These are phyloP conservation scores for Heimioporus sp. DNA, from an alignment of 768 basidiomycete genomes.

Conservation along the genomic window DNA sequence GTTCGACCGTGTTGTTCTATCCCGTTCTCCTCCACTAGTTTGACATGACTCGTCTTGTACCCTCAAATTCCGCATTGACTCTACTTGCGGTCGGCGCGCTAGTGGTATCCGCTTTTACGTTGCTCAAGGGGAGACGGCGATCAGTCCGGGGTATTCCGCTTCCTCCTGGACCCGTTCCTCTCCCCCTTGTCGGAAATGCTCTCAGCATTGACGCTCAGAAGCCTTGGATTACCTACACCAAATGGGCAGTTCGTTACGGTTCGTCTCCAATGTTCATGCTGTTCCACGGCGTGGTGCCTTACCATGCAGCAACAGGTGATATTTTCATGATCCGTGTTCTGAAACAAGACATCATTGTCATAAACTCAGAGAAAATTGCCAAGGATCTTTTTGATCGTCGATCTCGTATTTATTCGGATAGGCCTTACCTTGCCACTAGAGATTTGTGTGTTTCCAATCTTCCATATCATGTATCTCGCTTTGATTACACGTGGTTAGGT, in stretches of 20 bases:
- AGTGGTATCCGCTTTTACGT: neutral
- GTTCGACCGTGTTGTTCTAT: too few relatives aligned
- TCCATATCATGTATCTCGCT: neutral
- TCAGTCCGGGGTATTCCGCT: neutral
- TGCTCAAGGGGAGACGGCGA: neutral
- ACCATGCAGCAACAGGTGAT: slow-evolving; percentile 10
- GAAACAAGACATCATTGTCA: slow-evolving; percentile 21
- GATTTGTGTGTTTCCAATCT: slow-evolving; percentile 10
- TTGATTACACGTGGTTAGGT: slow-evolving; percentile 3
- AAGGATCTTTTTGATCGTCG: slow-evolving; percentile 27
- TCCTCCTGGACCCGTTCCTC: neutral
- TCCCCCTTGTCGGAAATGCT: slow-evolving; percentile 18
- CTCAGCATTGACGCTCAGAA: slow-evolving; percentile 13
- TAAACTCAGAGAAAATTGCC: slow-evolving; percentile 27
- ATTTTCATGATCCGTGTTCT: slow-evolving; percentile 21
- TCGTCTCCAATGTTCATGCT: neutral
- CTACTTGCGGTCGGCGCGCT: neutral
- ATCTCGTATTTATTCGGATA: slow-evolving; percentile 28
- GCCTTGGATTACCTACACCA: slow-evolving; percentile 20
- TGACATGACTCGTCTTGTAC: neutral
- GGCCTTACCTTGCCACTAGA: slow-evolving; percentile 12
- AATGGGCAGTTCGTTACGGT: slow-evolving; percentile 21
- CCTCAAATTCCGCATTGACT: neutral
- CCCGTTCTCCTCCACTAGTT: too few relatives aligned
- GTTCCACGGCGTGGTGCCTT: neutral